These are phyloP conservation scores for Croton setiger DNA, from an alignment of 441 rosid species.

Conservation along the genomic window DNA sequence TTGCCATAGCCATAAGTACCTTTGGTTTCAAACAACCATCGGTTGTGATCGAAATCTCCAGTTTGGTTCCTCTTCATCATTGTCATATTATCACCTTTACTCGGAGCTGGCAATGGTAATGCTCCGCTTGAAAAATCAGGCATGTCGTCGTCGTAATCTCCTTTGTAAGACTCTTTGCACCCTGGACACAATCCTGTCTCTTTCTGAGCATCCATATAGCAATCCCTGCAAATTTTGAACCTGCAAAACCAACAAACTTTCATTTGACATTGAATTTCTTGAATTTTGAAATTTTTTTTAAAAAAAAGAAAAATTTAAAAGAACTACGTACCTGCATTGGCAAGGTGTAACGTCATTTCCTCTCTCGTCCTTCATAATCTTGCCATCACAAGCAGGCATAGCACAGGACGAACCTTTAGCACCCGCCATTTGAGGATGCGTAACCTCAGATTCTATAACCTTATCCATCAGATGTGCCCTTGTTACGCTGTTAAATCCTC, in stretches of 20 bases:
- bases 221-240: conserved; percentile 89
- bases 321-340: conserved; percentile 54
- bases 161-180: conserved; percentile 79
- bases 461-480: conserved; percentile 96
- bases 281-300: too few species aligned
- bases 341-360: conserved; percentile 77
- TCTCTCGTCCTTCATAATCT: conserved; percentile 80
- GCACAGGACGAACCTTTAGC: conserved; percentile 75
- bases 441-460: conserved; percentile 82
- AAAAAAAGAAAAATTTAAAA: too few species aligned
- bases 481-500: conserved; percentile 87
- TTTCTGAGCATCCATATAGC: conserved; percentile 80
- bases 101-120: conserved; percentile 69
- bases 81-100: conserved; percentile 56
- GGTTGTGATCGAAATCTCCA: conserved; percentile 83
- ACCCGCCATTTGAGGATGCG: conserved; percentile 91
- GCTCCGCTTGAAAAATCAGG: conserved; percentile 56
- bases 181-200: conserved; percentile 80
- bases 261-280: too few species aligned
- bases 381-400: conserved; percentile 86
- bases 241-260: conserved; percentile 23
- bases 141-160: conserved; percentile 65
- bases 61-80: conserved; percentile 84
- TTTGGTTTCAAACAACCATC: conserved; percentile 79
- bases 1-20: conserved; percentile 90